A percentile compares a stretch with the other conserved stretches of the same genome.
Evolutionary conservation across 352 stramenopile genomes (phyloP).

Genomic region (Plasmopara viticola): DNA sequence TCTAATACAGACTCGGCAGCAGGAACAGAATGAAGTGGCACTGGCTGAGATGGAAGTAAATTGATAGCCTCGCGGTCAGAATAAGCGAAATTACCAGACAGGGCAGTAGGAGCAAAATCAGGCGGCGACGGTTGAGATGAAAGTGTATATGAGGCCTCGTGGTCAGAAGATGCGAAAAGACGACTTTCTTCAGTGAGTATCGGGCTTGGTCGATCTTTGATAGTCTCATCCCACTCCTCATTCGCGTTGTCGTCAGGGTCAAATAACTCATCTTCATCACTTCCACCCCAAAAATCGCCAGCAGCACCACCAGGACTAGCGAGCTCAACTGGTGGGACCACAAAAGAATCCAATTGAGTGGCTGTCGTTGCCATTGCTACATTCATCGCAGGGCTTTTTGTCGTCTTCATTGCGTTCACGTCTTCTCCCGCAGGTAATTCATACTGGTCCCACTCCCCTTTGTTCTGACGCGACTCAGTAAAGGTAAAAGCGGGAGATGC

Average conservation of each 20-base stretch:
- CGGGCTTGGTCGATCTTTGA: conserved; percentile 11
- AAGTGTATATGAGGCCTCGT: conserved; percentile 11
- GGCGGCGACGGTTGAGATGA: conserved; percentile 7
- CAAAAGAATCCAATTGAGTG: conserved; percentile 8
- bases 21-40: conserved; percentile 1
- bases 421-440: not conserved
- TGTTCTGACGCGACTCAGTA: conserved; percentile 6
- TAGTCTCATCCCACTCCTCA: conserved; percentile 33
- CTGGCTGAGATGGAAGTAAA: conserved; percentile 8
- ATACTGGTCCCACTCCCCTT: conserved; percentile 18
- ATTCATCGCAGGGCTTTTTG: not conserved
- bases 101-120: not conserved
- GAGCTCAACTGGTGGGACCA: conserved; percentile 20
- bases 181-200: conserved; percentile 7
- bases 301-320: conserved; percentile 26
- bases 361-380: conserved; percentile 5
- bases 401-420: conserved; percentile 1
- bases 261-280: conserved; percentile 52
- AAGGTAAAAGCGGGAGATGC: conserved; percentile 2
- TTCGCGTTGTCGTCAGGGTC: conserved; percentile 47
- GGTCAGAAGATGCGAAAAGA: conserved; percentile 2
- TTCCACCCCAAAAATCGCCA: conserved; percentile 64
- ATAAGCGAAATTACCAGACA: not conserved
- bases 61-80: conserved; percentile 7
- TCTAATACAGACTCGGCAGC: conserved; percentile 1